phyloP scores from a whole-genome alignment of 2,329 filamentous ascomycete genomes.

The Phyllosticta paracitricarpa region DNA sequence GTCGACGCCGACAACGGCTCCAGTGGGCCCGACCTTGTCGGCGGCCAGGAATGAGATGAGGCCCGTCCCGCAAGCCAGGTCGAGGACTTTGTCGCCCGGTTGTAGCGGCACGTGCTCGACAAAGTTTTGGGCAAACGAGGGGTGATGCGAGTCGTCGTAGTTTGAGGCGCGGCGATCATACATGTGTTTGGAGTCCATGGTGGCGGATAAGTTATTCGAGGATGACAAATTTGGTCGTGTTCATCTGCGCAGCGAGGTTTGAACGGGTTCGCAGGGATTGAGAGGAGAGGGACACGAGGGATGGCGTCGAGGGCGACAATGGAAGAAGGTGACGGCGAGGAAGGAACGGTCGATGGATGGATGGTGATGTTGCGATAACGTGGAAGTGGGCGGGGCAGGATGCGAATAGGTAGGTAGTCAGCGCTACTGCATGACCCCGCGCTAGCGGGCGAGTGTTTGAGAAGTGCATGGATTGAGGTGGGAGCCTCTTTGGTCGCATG shows the following conservation, averaged over 20 bases:
- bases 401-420: not conserved
- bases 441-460: not conserved
- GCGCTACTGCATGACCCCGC: not conserved
- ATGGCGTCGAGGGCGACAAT: not conserved
- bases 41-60: conserved; percentile 31
- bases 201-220: not conserved
- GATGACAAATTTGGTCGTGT: not conserved
- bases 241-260: not conserved
- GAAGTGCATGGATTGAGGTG: not conserved
- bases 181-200: conserved; percentile 19
- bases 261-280: not conserved
- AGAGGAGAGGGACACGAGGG: not conserved
- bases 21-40: conserved; percentile 27
- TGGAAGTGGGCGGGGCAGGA: not conserved
- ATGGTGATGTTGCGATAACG: not conserved
- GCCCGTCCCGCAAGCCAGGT: conserved; percentile 38
- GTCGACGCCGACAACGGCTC: conserved; percentile 32
- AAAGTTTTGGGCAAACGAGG: conserved; percentile 30
- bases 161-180: conserved; percentile 26
- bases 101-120: conserved; percentile 21
- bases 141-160: conserved; percentile 35
- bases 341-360: not conserved
- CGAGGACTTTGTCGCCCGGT: conserved; percentile 33
- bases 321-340: not conserved
- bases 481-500: too few species aligned